phyloP scores from a whole-genome alignment of 1,284 basidiomycete genomes.

The Moesziomyces parantarcticus region DNA sequence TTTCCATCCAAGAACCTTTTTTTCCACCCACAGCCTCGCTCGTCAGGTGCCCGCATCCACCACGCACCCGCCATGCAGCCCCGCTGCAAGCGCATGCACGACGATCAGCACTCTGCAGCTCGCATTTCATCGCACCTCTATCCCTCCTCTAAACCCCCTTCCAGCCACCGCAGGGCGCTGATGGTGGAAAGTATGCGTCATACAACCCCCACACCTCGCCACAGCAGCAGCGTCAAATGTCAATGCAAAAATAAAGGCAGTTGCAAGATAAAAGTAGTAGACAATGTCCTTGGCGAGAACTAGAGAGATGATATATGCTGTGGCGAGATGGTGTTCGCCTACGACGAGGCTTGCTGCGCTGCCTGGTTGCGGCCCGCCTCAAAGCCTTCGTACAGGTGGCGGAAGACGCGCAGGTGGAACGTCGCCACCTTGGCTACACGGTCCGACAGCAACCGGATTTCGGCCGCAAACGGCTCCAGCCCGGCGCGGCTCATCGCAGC shows the following conservation, averaged over 20 bases:
- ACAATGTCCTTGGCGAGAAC: too few relatives aligned
- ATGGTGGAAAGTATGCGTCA: too few relatives aligned
- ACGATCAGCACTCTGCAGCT: too few relatives aligned
- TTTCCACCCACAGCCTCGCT: background rate
- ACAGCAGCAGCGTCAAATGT: too few relatives aligned
- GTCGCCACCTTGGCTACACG: constrained; percentile 54
- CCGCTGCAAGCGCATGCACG: too few relatives aligned
- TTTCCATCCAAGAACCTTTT: constrained; percentile 9
- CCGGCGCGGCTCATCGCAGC: constrained; percentile 42
- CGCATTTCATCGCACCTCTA: too few relatives aligned
- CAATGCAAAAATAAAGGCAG: too few relatives aligned
- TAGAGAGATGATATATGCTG: background rate
- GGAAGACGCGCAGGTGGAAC: constrained; percentile 57
- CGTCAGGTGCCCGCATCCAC: background rate
- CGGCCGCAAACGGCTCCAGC: constrained; percentile 52
- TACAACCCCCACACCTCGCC: too few relatives aligned
- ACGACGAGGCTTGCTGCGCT: background rate
- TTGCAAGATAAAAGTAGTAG: too few relatives aligned
- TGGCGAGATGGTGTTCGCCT: background rate
- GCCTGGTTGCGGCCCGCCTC: constrained; percentile 18
- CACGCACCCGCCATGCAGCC: too few relatives aligned
- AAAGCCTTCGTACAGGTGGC: constrained; percentile 51
- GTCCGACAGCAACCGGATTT: constrained; percentile 53
- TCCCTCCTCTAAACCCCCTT: too few relatives aligned
- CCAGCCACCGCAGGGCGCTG: too few relatives aligned